Evolutionary conservation across 1,284 basidiomycete species (phyloP), one percentile per base, ranked within the genome.

Genomic region (Ceratobasidium sp.): DNA sequence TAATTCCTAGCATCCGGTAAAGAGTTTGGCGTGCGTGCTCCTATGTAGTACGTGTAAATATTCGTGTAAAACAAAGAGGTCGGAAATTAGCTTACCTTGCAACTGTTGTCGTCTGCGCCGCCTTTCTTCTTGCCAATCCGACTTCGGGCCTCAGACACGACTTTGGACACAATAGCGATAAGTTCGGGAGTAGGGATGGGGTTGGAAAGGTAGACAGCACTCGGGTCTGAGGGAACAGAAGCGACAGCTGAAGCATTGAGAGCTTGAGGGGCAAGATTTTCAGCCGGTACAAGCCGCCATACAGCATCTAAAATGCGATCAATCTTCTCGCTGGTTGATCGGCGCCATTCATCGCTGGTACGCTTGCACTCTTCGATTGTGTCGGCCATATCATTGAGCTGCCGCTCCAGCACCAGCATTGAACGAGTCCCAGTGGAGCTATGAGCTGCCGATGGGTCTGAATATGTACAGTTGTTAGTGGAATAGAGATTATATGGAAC

Each of bases 121-220:
- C 41, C 43, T 23, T 61, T 61, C 14, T 44, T 61, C 41, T 61
- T 61, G 9, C 57, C 57, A 18, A 59, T 21, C 1, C 57, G 57
- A 28, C 16, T 11, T 44, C 57, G 38, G 6, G 38, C 38, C 21
- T 52, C 47, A n/a, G 26, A n/a, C 21, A 43, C 35, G 21, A 52
- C 49, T 23, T 50, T 50, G 18, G 46, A 41, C 13, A 66, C n/a
- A 13, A 54, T 54, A 11, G 32, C 30, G 18, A 23, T 43, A 8
- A 66, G 63, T n/a, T 66, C 63, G 30, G 49, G 35, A 6, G 47
- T 52, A 16, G 49, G 47, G 13, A 23, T 21, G 8, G 63, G 63
- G 21, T 66, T 66, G 47, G 63, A 43, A 1, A 54, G 6, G 5
- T 23, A 4, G 23, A 41, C 3, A 18, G 14, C 2, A 21, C 13